A percentile compares a stretch with the other conserved stretches of the same genome.
phyloP scores from a whole-genome alignment of 2,329 filamentous ascomycete genomes.

The Pyrenochaeta sp. region DNA sequence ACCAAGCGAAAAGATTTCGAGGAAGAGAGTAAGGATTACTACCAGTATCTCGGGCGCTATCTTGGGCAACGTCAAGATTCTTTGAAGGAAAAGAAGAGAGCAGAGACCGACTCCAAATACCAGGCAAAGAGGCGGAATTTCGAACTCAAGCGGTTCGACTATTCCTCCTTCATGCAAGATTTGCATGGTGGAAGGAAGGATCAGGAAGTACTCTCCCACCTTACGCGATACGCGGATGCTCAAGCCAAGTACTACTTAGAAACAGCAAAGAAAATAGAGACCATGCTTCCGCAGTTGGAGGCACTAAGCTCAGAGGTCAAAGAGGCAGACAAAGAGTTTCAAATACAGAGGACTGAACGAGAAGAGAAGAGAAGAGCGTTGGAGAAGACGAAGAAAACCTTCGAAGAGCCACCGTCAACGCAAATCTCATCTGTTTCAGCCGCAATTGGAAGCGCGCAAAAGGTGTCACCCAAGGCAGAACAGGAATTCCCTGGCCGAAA shows the following conservation, averaged over 20 bases:
- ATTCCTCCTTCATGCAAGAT: constrained; percentile 99
- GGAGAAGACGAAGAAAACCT: constrained; percentile 78
- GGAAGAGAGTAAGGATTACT: constrained; percentile 98
- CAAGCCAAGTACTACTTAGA: constrained; percentile 85
- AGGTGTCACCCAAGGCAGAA: constrained; percentile 32
- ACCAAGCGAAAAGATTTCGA: constrained; percentile 97
- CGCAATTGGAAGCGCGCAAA: constrained; percentile 34
- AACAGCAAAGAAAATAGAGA: constrained; percentile 87
- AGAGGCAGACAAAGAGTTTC: constrained; percentile 94
- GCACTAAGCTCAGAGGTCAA: constrained; percentile 88
- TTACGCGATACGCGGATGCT: constrained; percentile 91
- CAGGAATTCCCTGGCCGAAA: constrained; percentile 41
- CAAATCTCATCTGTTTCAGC: constrained; percentile 31
- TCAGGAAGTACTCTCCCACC: constrained; percentile 91
- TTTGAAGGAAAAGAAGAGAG: constrained; percentile 95
- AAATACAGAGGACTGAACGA: constrained; percentile 91
- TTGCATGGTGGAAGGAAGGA: constrained; percentile 99
- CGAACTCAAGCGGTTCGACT: constrained; percentile 97
- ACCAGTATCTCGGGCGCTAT: constrained; percentile 92
- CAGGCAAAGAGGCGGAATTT: constrained; percentile 93
- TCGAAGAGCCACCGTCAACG: constrained; percentile 41
- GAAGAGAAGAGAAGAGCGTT: constrained; percentile 91
- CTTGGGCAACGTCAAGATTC: constrained; percentile 96
- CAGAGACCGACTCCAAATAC: constrained; percentile 94
- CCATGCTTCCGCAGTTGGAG: constrained; percentile 86